Conservation (phyloP, 202 grass and related monocot genomes). For the Bolboschoenoplectus hybrid region DNA sequence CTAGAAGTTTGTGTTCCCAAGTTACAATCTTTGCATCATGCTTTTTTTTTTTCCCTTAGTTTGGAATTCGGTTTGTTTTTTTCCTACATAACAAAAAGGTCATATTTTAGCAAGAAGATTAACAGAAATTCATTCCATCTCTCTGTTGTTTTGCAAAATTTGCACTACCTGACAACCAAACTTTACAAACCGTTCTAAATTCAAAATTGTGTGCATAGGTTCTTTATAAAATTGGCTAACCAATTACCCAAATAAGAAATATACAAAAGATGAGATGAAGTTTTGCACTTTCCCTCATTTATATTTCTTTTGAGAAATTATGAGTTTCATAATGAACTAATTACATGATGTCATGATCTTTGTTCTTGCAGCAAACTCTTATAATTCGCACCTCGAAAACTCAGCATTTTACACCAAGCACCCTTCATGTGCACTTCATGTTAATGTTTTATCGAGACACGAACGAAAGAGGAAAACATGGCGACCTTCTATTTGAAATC, state of each 20-base stretch:
- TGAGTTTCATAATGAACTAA: background rate
- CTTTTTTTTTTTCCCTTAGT: slow-evolving; percentile 17
- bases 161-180: slow-evolving; percentile 36
- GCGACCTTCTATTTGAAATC: slow-evolving; percentile 78
- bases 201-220: slow-evolving; percentile 21
- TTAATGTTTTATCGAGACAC: slow-evolving; percentile 20
- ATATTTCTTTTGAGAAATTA: slow-evolving; percentile 14
- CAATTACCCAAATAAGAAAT: slow-evolving; percentile 30
- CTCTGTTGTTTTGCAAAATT: slow-evolving; percentile 19
- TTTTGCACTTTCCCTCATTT: slow-evolving; percentile 18
- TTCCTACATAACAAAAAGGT: background rate
- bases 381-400: slow-evolving; percentile 16
- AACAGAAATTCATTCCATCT: slow-evolving; percentile 25
- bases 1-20: slow-evolving; percentile 8
- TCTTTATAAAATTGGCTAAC: slow-evolving; percentile 13
- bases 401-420: slow-evolving; percentile 19
- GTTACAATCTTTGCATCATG: background rate
- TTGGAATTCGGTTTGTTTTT: slow-evolving; percentile 28
- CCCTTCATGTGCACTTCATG: slow-evolving; percentile 28
- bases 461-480: slow-evolving; percentile 46
- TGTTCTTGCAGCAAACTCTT: slow-evolving; percentile 43
- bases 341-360: slow-evolving; percentile 36
- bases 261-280: slow-evolving; percentile 29
- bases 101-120: slow-evolving; percentile 26
- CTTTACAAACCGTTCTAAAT: slow-evolving; percentile 30